Percentiles rank a stretch among this genome's conserved stretches.
phyloP scores from a whole-genome alignment of 2,329 filamentous ascomycete species.

The Claviceps arundinis region DNA sequence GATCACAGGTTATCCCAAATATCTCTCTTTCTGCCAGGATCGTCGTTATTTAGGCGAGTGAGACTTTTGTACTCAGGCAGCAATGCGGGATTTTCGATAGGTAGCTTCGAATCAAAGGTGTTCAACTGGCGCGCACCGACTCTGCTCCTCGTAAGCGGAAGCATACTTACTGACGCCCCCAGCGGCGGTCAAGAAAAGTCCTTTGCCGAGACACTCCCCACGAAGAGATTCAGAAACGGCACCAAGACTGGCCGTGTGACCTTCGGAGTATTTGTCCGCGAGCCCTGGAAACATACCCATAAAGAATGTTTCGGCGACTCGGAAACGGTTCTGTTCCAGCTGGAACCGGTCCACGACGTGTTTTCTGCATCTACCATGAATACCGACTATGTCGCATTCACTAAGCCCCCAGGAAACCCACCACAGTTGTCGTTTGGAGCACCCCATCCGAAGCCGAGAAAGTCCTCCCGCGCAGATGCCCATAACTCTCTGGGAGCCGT shows the following conservation, averaged over 20 bases:
- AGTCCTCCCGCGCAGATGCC: slow-evolving; percentile 30
- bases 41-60: slow-evolving; percentile 50
- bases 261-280: slow-evolving; percentile 53
- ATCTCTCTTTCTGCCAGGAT: slow-evolving; percentile 57
- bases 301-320: slow-evolving; percentile 55
- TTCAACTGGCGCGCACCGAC: slow-evolving; percentile 69
- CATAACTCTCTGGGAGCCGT: slow-evolving; percentile 47
- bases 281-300: slow-evolving; percentile 57
- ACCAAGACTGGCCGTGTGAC: slow-evolving; percentile 40
- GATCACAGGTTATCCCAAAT: slow-evolving; percentile 54
- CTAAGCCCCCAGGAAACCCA: slow-evolving; percentile 45
- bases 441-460: slow-evolving; percentile 33
- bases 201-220: slow-evolving; percentile 50
- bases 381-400: slow-evolving; percentile 55
- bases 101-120: slow-evolving; percentile 59
- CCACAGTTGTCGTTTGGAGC: slow-evolving; percentile 54
- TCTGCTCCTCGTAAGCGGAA: slow-evolving; percentile 55
- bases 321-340: slow-evolving; percentile 54
- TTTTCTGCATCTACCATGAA: slow-evolving; percentile 52
- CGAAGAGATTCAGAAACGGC: slow-evolving; percentile 44
- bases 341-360: slow-evolving; percentile 58
- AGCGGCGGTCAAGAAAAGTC: slow-evolving; percentile 37
- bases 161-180: slow-evolving; percentile 37
- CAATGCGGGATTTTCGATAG: slow-evolving; percentile 62
- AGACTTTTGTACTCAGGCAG: slow-evolving; percentile 58